These are phyloP conservation scores for Aspergillus mulundensis DNA, from an alignment of 495 filamentous ascomycete species.

Conservation along the genomic window DNA sequence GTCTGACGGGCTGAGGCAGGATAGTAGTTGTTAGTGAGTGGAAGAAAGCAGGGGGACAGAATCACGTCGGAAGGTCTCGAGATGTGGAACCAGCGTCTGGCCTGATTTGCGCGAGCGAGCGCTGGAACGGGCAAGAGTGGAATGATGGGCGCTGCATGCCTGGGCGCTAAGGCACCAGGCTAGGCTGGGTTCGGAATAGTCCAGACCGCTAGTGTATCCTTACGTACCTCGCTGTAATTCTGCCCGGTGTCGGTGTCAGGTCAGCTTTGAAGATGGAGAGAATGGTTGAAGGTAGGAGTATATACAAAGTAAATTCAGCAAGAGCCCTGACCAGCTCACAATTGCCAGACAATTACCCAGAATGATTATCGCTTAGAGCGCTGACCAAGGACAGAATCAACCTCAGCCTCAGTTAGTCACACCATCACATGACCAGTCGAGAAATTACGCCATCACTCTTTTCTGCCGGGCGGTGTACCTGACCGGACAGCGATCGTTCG, in stretches of 20 bases:
- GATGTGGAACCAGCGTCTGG: conserved; percentile 23
- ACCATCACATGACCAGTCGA: conserved; percentile 6
- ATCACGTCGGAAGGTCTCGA: conserved; percentile 26
- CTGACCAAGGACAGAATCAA: neutral
- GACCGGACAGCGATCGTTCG: too few relatives aligned
- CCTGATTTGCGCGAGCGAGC: conserved; percentile 24
- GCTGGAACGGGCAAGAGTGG: neutral
- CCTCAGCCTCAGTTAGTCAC: conserved; percentile 8
- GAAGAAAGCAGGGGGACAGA: conserved; percentile 9
- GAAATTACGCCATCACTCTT: neutral
- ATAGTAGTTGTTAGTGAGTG: conserved; percentile 15
- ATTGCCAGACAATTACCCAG: too few relatives aligned
- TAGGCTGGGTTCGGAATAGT: neutral
- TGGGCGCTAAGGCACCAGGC: conserved; percentile 22
- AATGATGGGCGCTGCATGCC: conserved; percentile 11
- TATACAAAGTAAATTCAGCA: too few relatives aligned
- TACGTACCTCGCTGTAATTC: neutral
- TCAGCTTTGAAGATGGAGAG: too few relatives aligned
- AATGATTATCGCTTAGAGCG: neutral
- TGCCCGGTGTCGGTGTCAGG: conserved; percentile 3
- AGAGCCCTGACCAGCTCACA: too few relatives aligned
- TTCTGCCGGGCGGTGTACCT: neutral
- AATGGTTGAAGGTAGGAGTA: too few relatives aligned
- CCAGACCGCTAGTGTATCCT: neutral
- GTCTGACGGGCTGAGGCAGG: neutral